Conservation (phyloP, 352 stramenopile genomes). For the Globisporangium emineosum region DNA sequence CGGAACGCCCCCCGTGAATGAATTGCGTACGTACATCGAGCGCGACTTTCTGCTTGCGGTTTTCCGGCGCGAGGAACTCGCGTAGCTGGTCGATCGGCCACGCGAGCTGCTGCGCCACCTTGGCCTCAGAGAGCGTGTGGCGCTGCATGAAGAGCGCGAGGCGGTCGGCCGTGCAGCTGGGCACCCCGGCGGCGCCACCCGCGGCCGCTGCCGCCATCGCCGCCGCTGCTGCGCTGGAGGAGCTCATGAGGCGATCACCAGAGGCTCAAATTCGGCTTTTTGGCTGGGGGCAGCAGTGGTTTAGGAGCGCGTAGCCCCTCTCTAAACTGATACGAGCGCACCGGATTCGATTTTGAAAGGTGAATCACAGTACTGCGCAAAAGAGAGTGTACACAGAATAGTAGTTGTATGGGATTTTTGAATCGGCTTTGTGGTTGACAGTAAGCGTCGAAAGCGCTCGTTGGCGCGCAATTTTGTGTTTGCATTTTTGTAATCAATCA, state of each 20-base stretch:
- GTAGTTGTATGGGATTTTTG: conserved; percentile 8
- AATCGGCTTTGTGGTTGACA: conserved; percentile 12
- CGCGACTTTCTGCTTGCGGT: conserved; percentile 32
- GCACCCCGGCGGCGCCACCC: conserved; percentile 15
- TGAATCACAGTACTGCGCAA: conserved; percentile 9
- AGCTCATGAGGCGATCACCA: conserved; percentile 12
- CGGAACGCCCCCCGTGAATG: neutral
- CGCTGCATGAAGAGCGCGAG: conserved; percentile 63
- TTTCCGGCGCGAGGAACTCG: conserved; percentile 54
- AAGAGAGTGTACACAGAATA: neutral
- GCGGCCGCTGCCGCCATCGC: conserved; percentile 5
- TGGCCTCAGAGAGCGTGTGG: conserved; percentile 39
- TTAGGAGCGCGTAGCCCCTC: conserved; percentile 5
- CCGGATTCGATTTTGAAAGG: conserved; percentile 17
- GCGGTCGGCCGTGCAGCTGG: conserved; percentile 40
- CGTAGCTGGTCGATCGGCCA: conserved; percentile 52
- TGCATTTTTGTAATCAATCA: neutral
- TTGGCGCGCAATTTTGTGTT: conserved; percentile 14
- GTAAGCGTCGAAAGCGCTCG: neutral
- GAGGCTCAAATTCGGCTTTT: conserved; percentile 4
- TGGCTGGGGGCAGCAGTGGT: neutral
- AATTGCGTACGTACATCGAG: conserved; percentile 13
- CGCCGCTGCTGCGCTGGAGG: conserved; percentile 22
- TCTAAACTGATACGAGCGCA: neutral
- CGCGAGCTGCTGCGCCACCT: conserved; percentile 46